These are phyloP conservation scores for Cryphonectria carpinicola DNA, from an alignment of 2,329 filamentous ascomycete genomes.

Conservation along the genomic window DNA sequence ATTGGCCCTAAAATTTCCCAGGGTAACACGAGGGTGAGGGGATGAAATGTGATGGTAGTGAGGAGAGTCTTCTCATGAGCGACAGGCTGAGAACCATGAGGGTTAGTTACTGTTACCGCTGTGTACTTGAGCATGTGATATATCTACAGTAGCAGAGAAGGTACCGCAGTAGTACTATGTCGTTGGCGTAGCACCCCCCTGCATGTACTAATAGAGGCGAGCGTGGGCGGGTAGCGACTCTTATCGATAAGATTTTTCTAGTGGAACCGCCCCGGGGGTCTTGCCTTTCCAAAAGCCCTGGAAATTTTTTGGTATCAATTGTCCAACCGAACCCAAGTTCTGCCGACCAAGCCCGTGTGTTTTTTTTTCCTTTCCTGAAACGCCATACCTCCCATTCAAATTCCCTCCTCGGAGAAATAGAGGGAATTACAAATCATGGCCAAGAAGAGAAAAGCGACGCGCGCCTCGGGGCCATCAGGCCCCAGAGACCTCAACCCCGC, in stretches of 20 bases:
- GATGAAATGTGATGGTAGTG: neutral
- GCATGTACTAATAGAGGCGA: neutral
- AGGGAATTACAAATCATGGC: slow-evolving; percentile 49
- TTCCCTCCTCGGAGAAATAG: neutral
- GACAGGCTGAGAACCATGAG: neutral
- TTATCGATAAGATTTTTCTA: slow-evolving; percentile 23
- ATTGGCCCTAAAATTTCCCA: neutral
- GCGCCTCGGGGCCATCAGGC: slow-evolving; percentile 50
- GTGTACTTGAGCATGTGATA: neutral
- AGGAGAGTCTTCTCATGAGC: neutral
- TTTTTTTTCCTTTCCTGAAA: neutral
- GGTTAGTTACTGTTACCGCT: neutral
- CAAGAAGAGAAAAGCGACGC: slow-evolving; percentile 72
- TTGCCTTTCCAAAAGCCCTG: neutral
- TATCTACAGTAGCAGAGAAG: neutral
- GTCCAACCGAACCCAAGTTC: neutral
- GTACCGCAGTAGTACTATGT: neutral
- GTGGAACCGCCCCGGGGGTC: slow-evolving; percentile 4
- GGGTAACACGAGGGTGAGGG: neutral
- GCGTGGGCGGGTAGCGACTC: neutral
- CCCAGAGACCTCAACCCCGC: slow-evolving; percentile 59
- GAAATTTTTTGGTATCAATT: slow-evolving; percentile 3
- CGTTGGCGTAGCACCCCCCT: neutral
- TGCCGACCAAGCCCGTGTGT: neutral
- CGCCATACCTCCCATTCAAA: neutral